Base-by-base conservation (phyloP, 1,139 yeast species). In the Nakaseomyces uthaithaninus region DNA sequence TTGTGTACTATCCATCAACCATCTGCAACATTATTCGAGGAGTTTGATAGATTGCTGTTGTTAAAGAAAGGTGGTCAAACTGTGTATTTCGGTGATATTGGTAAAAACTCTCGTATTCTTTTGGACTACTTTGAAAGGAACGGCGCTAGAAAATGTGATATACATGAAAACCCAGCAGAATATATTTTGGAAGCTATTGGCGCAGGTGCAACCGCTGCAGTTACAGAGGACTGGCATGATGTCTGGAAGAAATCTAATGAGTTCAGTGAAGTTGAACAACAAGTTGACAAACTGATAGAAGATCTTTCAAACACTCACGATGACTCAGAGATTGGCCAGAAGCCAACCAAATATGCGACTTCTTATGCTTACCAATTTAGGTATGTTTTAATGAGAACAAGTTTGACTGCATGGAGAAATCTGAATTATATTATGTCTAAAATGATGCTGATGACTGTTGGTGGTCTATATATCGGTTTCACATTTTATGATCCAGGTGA, bases 11-110 rank as follows among this genome's bases (percentile, higher is more conserved):
- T 38, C 14, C 41, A 38, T 28, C 41, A 60, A 67, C 79, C 79
- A 48, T 72, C 77, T 10, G 76, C 79, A 17, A 72, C 75, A 2
- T 59, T 74, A 44, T 72, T 71, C 42, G 74, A 71, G 48, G 65
- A 64, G 43, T 71, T 71, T 45, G 75, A 71, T 50, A 62, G 73
- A 45, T 58, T 71, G 43, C 53, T 71, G 28, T 53, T 71, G 28
- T 56, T 71, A 49, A 63, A 57, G 49, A 70, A 63, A 42, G 75
- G 75, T 47, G 81, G 81, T 45, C 67, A 71, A 54, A 75, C 80
- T 3, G 80, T 75, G 35, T 75, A 75, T 48, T 74, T 74, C 52
- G 79, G 79, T 43, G 78, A 74, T 49, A 70, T 75, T 53, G 80
- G 80, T 43, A 57, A 67, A 38, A 66, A 71, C 49, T 75, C 79